Base-by-base conservation (phyloP, 768 basidiomycete species). In the Mycena capillaripes region DNA sequence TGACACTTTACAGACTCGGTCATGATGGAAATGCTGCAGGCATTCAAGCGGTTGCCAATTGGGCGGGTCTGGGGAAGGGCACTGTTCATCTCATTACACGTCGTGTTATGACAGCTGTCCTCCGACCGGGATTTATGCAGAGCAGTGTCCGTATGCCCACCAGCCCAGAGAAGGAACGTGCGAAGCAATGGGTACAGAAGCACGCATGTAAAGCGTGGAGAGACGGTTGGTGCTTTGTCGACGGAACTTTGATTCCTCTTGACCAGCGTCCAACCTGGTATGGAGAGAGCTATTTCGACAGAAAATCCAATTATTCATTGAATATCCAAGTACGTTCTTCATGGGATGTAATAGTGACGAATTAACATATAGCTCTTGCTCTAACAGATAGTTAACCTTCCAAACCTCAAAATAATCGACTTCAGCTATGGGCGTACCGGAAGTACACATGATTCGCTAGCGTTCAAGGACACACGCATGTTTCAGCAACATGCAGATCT, bases 1-100 rank as follows among this genome's bases (percentile, higher is more conserved):
- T 87, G 27, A 63, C 80, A 12, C 82, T 87, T 10, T 85, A 79
- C 56, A 75, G 80, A 0, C 84, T 86, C 75, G 84, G 84, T 3
- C 82, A 82, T 65, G 76, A 77, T 71, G 84, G 86, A 29, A 87
- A 84, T 82, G 83, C 80, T 21, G 79, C 81, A 0, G 66, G 76
- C 16, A 44, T 82, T 6, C 70, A 79, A 34, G 56, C 77, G n/a
- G 81, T 86, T 10, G 81, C 82, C 1, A 68, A 77, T 16, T 86
- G 85, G 86, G 78, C 84, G 12, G 85, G 86, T 0, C 21, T 78
- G 36, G 77, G 77, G 0, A 77, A 78, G 44, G 84, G 85, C 0
- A 81, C 81, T 7, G 80, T 85, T 14, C 29, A 69, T 5, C 60
- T 77, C 8, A 60, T 42, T 19, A 66, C 65, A 8, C 55, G 55